phyloP scores from a whole-genome alignment of 441 rosid genomes.

The Eutrema salsugineum region DNA sequence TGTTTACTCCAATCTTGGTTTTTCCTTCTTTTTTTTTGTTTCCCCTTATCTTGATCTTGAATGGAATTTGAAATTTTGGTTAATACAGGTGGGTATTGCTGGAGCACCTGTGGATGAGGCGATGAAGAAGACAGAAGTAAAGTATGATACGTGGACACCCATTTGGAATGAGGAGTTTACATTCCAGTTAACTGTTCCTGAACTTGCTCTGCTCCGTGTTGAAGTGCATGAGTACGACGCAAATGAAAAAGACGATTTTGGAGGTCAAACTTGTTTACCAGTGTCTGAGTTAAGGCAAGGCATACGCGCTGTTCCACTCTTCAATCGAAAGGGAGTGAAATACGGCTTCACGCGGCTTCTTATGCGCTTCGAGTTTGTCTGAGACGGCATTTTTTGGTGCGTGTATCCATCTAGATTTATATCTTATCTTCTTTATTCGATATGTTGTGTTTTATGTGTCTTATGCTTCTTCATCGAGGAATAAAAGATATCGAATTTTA shows the following conservation, averaged over 20 bases:
- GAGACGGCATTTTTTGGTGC: constrained; percentile 19
- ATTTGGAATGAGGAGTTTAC: constrained; percentile 47
- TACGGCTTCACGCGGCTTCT: constrained; percentile 41
- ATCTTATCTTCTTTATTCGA: neutral
- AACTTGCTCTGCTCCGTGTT: constrained; percentile 45
- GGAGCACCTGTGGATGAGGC: constrained; percentile 43
- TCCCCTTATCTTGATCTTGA: neutral
- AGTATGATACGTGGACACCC: constrained; percentile 42
- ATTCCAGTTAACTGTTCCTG: constrained; percentile 44
- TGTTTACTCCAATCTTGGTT: constrained; percentile 6
- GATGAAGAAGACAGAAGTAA: constrained; percentile 37
- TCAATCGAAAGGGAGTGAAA: constrained; percentile 36
- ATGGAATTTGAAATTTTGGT: neutral
- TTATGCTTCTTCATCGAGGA: constrained; percentile 5
- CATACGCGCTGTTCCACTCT: constrained; percentile 44
- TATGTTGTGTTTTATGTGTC: constrained; percentile 1
- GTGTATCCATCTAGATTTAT: constrained; percentile 19
- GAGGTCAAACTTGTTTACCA: constrained; percentile 53
- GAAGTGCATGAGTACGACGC: constrained; percentile 44
- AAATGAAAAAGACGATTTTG: constrained; percentile 46
- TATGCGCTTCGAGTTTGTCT: constrained; percentile 45
- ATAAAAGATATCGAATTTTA: neutral
- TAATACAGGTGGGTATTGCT: constrained; percentile 44
- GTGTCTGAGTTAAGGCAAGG: constrained; percentile 43
- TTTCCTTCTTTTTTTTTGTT: neutral